Conservation (phyloP, 371 early-diverging fungal genomes). For the Mortierella sp. region DNA sequence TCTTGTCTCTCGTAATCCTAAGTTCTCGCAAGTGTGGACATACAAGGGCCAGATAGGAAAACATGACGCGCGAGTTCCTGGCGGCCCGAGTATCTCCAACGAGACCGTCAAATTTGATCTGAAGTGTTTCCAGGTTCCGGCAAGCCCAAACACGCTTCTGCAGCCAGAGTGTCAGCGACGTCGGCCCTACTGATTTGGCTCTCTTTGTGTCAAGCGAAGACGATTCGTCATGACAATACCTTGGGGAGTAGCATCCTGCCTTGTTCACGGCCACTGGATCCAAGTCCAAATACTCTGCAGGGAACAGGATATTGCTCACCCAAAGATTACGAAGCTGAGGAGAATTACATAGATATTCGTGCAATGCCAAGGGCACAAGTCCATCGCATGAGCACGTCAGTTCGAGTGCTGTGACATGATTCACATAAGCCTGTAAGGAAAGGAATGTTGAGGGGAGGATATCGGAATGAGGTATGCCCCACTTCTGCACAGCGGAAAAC, state of each 20-base stretch:
- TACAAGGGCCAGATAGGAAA: conserved; percentile 17
- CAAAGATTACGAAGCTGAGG: conserved; percentile 17
- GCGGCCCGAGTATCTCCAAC: conserved; percentile 12
- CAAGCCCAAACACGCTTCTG: conserved; percentile 23
- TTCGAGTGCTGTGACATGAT: conserved; percentile 10
- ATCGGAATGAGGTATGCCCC: conserved; percentile 15
- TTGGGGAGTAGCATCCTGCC: conserved; percentile 9
- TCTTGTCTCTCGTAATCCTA: conserved; percentile 7
- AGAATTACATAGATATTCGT: conserved; percentile 23
- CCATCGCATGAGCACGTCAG: conserved; percentile 7
- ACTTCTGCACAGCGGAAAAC: conserved; percentile 1
- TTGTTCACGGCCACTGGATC: conserved; percentile 9
- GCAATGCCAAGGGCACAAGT: conserved; percentile 11
- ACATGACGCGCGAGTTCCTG: conserved; percentile 14
- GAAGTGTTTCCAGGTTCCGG: conserved; percentile 16
- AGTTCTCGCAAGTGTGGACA: conserved; percentile 16
- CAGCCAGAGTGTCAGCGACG: conserved; percentile 3
- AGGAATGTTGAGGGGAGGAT: conserved; percentile 22
- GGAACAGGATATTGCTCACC: conserved; percentile 13
- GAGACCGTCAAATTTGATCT: conserved; percentile 13
- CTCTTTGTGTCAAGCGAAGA: neutral
- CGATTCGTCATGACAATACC: conserved; percentile 2
- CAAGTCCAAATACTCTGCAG: conserved; percentile 24
- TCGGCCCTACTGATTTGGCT: neutral
- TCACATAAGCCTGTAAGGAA: conserved; percentile 9